These are phyloP conservation scores for Lasiodiplodia sp. DNA, from an alignment of 2,329 filamentous ascomycete genomes.

Conservation along the genomic window DNA sequence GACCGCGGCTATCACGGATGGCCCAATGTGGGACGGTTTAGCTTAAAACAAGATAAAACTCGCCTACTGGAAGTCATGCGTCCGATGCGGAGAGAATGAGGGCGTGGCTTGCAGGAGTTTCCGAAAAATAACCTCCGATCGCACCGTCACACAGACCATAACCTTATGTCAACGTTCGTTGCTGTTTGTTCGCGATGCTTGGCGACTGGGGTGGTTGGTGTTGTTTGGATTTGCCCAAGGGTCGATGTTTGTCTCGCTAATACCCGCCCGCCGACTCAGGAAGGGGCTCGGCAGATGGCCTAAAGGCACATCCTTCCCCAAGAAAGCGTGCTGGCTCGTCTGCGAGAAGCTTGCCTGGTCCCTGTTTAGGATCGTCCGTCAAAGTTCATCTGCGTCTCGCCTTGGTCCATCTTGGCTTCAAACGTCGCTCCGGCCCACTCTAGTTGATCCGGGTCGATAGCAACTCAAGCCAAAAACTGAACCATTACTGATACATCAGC, in stretches of 20 bases:
- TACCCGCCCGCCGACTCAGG: slow-evolving; percentile 1
- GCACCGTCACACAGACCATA: slow-evolving; percentile 13
- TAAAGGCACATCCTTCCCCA: not conserved
- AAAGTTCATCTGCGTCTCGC: not conserved
- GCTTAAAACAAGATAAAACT: not conserved
- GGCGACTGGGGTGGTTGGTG: not conserved
- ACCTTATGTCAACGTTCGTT: slow-evolving; percentile 11
- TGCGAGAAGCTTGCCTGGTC: no score
- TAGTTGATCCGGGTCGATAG: no score
- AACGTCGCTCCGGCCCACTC: not conserved
- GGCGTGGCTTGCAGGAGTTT: not conserved
- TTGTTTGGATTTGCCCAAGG: not conserved
- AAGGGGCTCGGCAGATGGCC: not conserved
- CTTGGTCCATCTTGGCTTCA: slow-evolving; percentile 4
- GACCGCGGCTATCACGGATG: no score
- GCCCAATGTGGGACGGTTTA: not conserved
- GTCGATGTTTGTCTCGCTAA: not conserved
- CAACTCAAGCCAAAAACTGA: no score
- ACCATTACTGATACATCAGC: no score
- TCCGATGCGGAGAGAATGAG: not conserved
- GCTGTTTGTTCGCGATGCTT: not conserved
- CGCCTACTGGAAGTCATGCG: not conserved
- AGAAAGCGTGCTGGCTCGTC: not conserved
- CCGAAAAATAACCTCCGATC: not conserved
- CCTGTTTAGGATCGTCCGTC: not conserved